Conservation (phyloP, 2,329 filamentous ascomycete species). For the Colletotrichum horii region DNA sequence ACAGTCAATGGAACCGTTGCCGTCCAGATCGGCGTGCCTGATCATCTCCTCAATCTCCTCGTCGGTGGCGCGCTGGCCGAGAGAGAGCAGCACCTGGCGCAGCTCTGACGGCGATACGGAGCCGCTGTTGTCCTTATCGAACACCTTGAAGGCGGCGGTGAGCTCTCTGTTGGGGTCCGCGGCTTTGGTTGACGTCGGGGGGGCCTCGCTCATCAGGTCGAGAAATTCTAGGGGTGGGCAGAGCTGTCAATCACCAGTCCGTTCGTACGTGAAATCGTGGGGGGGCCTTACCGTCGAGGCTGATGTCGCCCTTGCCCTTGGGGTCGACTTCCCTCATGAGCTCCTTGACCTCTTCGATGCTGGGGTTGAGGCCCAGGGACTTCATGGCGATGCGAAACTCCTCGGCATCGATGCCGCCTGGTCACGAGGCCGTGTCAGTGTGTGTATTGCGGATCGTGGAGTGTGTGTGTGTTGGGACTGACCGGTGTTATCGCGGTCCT, state of each 20-base stretch:
- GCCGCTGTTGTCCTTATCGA: constrained; percentile 25
- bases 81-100: constrained; percentile 23
- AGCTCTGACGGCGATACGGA: constrained; percentile 23
- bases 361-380: constrained; percentile 24
- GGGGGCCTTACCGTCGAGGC: constrained; percentile 15
- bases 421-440: not conserved
- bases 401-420: constrained; percentile 22
- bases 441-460: not conserved
- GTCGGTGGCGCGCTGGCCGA: constrained; percentile 24
- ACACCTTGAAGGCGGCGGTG: constrained; percentile 24
- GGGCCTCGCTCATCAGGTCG: constrained; percentile 22
- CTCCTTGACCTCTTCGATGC: constrained; percentile 23
- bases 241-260: not conserved
- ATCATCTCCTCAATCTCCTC: constrained; percentile 26
- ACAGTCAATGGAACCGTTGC: constrained; percentile 25
- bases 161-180: constrained; percentile 21
- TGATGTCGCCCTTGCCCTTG: constrained; percentile 22
- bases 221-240: constrained; percentile 17
- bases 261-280: not conserved
- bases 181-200: constrained; percentile 18
- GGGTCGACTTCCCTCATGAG: constrained; percentile 24
- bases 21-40: constrained; percentile 22
- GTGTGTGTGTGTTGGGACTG: not conserved
- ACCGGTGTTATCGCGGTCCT: constrained; percentile 25
- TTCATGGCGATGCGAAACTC: constrained; percentile 25